Evolutionary conservation across 352 stramenopile genomes (phyloP).

Genomic region (Phytophthora crassamura): DNA sequence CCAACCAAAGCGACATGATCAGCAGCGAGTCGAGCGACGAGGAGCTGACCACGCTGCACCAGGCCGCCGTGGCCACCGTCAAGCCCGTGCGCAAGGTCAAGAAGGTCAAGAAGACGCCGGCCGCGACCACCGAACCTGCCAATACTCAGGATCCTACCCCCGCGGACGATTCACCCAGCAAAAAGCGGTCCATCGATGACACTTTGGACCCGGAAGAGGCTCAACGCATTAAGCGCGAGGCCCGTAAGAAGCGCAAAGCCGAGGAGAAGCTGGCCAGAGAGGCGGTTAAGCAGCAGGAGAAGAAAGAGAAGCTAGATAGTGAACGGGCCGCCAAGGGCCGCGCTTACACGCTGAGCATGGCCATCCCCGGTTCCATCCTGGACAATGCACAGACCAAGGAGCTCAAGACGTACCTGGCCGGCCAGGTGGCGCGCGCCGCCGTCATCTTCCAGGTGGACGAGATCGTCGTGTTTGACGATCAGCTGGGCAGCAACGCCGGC

Average conservation of each 20-base stretch:
- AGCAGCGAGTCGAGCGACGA: constrained; percentile 91
- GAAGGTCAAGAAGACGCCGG: constrained; percentile 30
- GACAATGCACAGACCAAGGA: constrained; percentile 98
- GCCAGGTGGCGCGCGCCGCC: constrained; percentile 96
- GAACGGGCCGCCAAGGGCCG: constrained; percentile 68
- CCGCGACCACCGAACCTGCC: neutral
- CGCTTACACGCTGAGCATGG: constrained; percentile 96
- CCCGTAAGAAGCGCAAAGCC: constrained; percentile 76
- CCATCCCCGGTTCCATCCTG: constrained; percentile 96
- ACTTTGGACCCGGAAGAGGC: constrained; percentile 27
- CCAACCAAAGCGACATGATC: constrained; percentile 58
- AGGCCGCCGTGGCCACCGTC: constrained; percentile 36
- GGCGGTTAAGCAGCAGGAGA: constrained; percentile 44
- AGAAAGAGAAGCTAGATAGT: constrained; percentile 28
- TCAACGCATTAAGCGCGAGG: constrained; percentile 58
- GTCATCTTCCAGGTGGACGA: constrained; percentile 99
- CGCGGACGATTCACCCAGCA: neutral
- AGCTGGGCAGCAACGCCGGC: constrained; percentile 69
- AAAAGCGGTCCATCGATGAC: neutral
- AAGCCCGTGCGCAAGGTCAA: constrained; percentile 42
- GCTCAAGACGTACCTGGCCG: constrained; percentile 96
- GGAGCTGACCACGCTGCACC: constrained; percentile 78
- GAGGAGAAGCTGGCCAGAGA: constrained; percentile 58
- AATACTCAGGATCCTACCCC: constrained; percentile 8
- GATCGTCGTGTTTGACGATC: constrained; percentile 98